phyloP scores from a whole-genome alignment of 108 stramenopile species.

The Conticribra guillardii region DNA sequence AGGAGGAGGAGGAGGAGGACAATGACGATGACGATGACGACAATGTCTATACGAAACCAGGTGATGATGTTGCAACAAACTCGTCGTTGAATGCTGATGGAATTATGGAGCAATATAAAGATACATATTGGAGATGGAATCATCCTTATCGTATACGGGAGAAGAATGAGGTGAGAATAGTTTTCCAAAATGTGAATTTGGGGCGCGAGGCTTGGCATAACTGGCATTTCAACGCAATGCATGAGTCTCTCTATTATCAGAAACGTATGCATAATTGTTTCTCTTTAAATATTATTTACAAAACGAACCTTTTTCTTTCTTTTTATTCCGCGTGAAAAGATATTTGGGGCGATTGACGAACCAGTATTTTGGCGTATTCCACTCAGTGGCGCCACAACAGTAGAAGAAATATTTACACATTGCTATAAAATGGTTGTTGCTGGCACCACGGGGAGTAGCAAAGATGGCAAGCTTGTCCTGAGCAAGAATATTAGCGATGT shows the following conservation, averaged over 20 bases:
- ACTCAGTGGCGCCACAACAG: slow-evolving; percentile 20
- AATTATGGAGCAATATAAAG: slow-evolving; percentile 13
- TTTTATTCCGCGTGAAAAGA: neutral
- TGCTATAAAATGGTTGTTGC: slow-evolving; percentile 37
- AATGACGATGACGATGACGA: neutral
- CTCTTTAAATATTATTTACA: too few relatives aligned
- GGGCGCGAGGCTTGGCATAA: neutral
- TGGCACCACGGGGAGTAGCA: slow-evolving; percentile 10
- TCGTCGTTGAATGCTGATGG: slow-evolving; percentile 2
- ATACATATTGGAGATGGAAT: slow-evolving; percentile 23
- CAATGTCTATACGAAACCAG: neutral
- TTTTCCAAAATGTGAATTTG: neutral
- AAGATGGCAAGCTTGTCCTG: slow-evolving; percentile 22
- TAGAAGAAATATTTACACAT: slow-evolving; percentile 30
- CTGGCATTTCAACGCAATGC: neutral
- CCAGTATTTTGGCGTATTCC: slow-evolving; percentile 39
- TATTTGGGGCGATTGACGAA: slow-evolving; percentile 12
- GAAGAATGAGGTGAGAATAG: slow-evolving; percentile 3
- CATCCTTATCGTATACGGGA: slow-evolving; percentile 20
- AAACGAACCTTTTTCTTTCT: too few relatives aligned
- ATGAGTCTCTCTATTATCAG: too few relatives aligned
- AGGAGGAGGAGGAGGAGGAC: neutral
- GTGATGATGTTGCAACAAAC: neutral
- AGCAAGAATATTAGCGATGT: slow-evolving; percentile 21
- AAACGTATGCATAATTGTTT: too few relatives aligned